Evolutionary conservation across 2,329 filamentous ascomycete genomes (phyloP).

Genomic region (Pseudogymnoascus sp.): DNA sequence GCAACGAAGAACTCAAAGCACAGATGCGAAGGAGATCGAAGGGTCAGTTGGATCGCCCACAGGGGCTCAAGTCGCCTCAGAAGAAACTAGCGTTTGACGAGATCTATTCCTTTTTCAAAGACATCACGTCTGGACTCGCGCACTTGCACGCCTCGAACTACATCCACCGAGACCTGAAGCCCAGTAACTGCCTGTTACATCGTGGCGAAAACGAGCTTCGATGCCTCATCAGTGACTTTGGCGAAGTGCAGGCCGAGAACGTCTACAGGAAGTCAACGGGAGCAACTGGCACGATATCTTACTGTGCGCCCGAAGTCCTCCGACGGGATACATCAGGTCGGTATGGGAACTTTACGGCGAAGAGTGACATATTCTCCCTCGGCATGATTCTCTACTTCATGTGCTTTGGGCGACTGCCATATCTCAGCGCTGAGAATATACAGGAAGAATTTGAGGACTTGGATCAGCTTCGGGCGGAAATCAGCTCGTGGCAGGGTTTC

Average conservation of each 20-base stretch:
- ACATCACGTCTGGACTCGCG: slow-evolving; percentile 84
- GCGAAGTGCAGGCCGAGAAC: slow-evolving; percentile 85
- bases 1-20: slow-evolving; percentile 81
- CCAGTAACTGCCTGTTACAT: slow-evolving; percentile 88
- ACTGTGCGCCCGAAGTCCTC: slow-evolving; percentile 92
- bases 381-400: slow-evolving; percentile 99
- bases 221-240: slow-evolving; percentile 94
- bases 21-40: slow-evolving; percentile 75
- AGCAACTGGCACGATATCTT: slow-evolving; percentile 91
- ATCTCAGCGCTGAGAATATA: slow-evolving; percentile 71
- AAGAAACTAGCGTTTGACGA: slow-evolving; percentile 64
- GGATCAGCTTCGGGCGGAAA: slow-evolving; percentile 76
- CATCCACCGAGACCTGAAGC: slow-evolving; percentile 92
- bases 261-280: slow-evolving; percentile 79
- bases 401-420: slow-evolving; percentile 86
- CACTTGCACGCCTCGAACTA: slow-evolving; percentile 88
- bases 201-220: slow-evolving; percentile 58
- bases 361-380: slow-evolving; percentile 95
- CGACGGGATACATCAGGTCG: slow-evolving; percentile 49
- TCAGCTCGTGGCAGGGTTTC: slow-evolving; percentile 80
- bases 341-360: slow-evolving; percentile 90
- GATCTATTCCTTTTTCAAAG: slow-evolving; percentile 93
- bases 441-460: slow-evolving; percentile 91
- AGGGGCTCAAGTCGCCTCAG: slow-evolving; percentile 12
- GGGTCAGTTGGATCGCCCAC: slow-evolving; percentile 59